These are phyloP conservation scores for Trichophyton benhamiae DNA, from an alignment of 2,329 filamentous ascomycete species.

Conservation along the genomic window DNA sequence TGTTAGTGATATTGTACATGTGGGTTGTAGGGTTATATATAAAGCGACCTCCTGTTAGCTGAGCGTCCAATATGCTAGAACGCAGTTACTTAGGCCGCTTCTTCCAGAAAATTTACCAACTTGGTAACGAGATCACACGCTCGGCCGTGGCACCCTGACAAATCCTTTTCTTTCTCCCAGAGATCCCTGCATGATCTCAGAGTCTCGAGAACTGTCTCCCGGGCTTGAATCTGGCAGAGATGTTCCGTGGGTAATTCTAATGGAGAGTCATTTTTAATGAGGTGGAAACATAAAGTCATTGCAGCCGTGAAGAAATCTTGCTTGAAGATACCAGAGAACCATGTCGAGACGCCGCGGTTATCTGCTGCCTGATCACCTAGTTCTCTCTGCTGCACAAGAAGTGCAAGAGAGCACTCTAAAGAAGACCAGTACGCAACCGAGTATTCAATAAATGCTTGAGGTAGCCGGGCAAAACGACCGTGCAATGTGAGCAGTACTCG, in stretches of 20 bases:
- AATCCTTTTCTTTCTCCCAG: slow-evolving; percentile 36
- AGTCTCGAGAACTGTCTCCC: slow-evolving; percentile 14
- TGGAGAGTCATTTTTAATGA: slow-evolving; percentile 11
- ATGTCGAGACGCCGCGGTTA: slow-evolving; percentile 8
- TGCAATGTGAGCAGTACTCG: slow-evolving; percentile 20
- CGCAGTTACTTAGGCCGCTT: neutral
- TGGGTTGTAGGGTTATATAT: neutral
- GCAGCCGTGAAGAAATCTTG: slow-evolving; percentile 16
- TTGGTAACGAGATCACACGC: neutral
- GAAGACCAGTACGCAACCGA: slow-evolving; percentile 23
- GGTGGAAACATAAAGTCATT: slow-evolving; percentile 13
- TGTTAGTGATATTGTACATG: neutral
- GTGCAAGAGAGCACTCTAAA: slow-evolving; percentile 21
- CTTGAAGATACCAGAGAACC: slow-evolving; percentile 15
- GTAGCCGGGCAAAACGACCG: slow-evolving; percentile 17
- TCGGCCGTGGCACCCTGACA: slow-evolving; percentile 6
- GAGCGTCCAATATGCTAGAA: neutral
- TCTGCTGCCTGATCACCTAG: slow-evolving; percentile 14
- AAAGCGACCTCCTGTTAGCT: neutral
- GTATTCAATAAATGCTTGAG: slow-evolving; percentile 16
- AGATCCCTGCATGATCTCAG: slow-evolving; percentile 23
- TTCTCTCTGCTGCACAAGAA: slow-evolving; percentile 20
- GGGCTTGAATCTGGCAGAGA: slow-evolving; percentile 2
- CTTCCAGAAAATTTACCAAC: neutral
- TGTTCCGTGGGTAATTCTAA: slow-evolving; percentile 1